Base-by-base conservation (phyloP, 495 filamentous ascomycete species). In the Wilcoxina mikolae region DNA sequence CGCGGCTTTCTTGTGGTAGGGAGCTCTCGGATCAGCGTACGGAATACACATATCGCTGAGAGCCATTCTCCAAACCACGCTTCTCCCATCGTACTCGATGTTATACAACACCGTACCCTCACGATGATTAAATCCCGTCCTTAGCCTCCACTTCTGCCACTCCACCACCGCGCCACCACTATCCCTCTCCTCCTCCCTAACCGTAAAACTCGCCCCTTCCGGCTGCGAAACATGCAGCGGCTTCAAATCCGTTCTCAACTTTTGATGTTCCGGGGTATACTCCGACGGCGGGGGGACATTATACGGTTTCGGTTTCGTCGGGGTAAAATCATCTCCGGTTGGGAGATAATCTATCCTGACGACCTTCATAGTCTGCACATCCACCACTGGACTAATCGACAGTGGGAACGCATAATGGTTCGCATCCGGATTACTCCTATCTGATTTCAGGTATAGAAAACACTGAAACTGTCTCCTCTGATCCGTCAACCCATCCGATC, bases 391-490 rank as follows among this genome's bases (percentile, higher is more conserved):
- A 3, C 82, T 87, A 59, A 91, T 83, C 29, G 80, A 74, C 47
- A 87, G 74, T 0, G 87, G 87, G 29, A 84, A 74, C 0, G 84
- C 78, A 66, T 94, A 94, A 59, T 90, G 82, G 62, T 88, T 89
- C 44, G 74, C 77, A 57, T 85, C 82, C 11, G 68, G 63, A 61
- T 82, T 78, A 4, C 65, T 56, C 2, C 74, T 56, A 58, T 79
- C 77, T 54, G 82, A 77, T 20, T 76, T 68, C 60, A 81, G 70
- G 66, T 85, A 85, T 10, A 85, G 70, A 63, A 80, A 83, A 65
- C 77, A 80, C 58, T 84, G 80, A 58, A 74, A 79, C 63, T 79
- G 70, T 15, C 80, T 73, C 46, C 75, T 69, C 12, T 68, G 70
- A 3, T 84, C 78, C 43, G 79, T 71, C 57, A 81, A 41, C 9